phyloP scores from a whole-genome alignment of 1,284 basidiomycete species.

The Fomitopsis pinicola region DNA sequence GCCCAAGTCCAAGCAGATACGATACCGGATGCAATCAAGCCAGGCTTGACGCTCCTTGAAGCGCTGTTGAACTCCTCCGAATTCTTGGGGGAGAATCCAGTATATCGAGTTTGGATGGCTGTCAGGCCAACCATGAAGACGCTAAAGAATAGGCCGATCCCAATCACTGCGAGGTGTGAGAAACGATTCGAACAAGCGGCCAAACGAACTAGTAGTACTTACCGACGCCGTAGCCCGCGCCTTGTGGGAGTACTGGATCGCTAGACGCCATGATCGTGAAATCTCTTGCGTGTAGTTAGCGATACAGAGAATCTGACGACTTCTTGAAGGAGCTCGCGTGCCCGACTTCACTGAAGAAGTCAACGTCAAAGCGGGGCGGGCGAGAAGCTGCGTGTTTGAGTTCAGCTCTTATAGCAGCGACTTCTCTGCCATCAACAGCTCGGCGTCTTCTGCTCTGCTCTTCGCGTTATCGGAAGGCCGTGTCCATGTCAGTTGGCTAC shows the following conservation, averaged over 20 bases:
- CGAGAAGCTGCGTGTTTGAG: background rate
- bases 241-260: slow-evolving; percentile 26
- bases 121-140: slow-evolving; percentile 72
- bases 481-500: background rate
- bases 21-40: slow-evolving; percentile 87
- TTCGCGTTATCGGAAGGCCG: background rate
- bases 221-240: slow-evolving; percentile 75
- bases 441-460: background rate
- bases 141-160: slow-evolving; percentile 83
- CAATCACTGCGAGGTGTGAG: slow-evolving; percentile 23
- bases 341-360: slow-evolving; percentile 14
- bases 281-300: background rate
- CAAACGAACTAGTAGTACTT: slow-evolving; percentile 28
- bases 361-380: slow-evolving; percentile 8
- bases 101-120: slow-evolving; percentile 68
- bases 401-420: slow-evolving; percentile 7
- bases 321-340: background rate
- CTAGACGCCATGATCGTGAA: slow-evolving; percentile 18
- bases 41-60: slow-evolving; percentile 80
- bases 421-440: background rate
- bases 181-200: background rate
- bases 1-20: slow-evolving; percentile 87
- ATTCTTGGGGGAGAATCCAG: slow-evolving; percentile 64
- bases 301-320: background rate
- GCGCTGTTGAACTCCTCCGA: slow-evolving; percentile 84